A percentile compares a stretch with the other conserved stretches of the same genome.
These are phyloP conservation scores for Candida krabiensis DNA, from an alignment of 805 yeast species.

Conservation along the genomic window DNA sequence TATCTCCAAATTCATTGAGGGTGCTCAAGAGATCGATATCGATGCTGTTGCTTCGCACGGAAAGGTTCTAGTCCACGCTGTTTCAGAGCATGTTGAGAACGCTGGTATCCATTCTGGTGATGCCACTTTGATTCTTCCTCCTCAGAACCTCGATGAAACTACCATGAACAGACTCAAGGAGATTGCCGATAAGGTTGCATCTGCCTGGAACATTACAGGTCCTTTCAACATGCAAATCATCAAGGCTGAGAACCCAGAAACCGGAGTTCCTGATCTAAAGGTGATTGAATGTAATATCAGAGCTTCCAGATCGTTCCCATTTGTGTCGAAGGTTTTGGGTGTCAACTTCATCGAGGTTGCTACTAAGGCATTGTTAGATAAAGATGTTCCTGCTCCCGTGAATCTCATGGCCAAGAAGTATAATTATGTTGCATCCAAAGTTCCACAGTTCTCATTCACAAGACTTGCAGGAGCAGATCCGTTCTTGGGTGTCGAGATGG, in stretches of 20 bases:
- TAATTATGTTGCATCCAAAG: constrained; percentile 91
- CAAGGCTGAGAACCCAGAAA: constrained; percentile 63
- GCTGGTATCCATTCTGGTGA: constrained; percentile 99
- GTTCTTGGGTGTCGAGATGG: constrained; percentile 98
- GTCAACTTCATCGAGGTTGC: constrained; percentile 94
- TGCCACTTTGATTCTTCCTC: constrained; percentile 93
- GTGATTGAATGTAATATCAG: constrained; percentile 98
- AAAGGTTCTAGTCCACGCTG: constrained; percentile 86
- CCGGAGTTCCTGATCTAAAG: constrained; percentile 67
- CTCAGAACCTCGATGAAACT: constrained; percentile 69
- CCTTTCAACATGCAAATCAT: constrained; percentile 99
- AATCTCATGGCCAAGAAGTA: constrained; percentile 78
- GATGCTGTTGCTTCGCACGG: constrained; percentile 96
- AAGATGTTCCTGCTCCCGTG: constrained; percentile 73
- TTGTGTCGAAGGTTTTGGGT: constrained; percentile 96
- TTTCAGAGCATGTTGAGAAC: constrained; percentile 96
- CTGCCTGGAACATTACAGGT: constrained; percentile 94
- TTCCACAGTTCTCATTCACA: constrained; percentile 97
- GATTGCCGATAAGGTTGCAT: constrained; percentile 90
- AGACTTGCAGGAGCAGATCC: constrained; percentile 99
- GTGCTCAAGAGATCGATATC: constrained; percentile 95
- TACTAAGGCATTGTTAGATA: constrained; percentile 77
- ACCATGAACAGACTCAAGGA: constrained; percentile 74
- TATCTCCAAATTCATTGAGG: constrained; percentile 91
- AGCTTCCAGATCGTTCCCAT: constrained; percentile 99